Conservation (phyloP, 176 grass and related monocot genomes). For the bread wheat (Triticum aestivum) region IWGSC_CS_RefSeq_v2.1 NC_057795.1:445368273-445368772, state of each 20-base stretch:
- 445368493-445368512: background rate
- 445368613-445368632: slow-evolving; percentile 98
- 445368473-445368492: background rate
- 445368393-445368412: no score
- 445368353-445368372: no score
- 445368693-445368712: background rate
- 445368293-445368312: background rate
- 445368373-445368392: no score
- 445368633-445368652: slow-evolving; percentile 90
- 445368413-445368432: background rate
- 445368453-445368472: background rate
- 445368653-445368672: slow-evolving; percentile 76
- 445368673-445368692: slow-evolving; percentile 16
- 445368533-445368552: background rate
- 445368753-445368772: slow-evolving; percentile 95
- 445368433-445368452: background rate
- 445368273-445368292: background rate
- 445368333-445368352: no score
- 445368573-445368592: slow-evolving; percentile 97
- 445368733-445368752: slow-evolving; percentile 78
- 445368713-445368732: background rate
- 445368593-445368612: slow-evolving; percentile 99
- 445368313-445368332: background rate
- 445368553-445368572: slow-evolving; percentile 13
- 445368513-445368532: background rate